Evolutionary conservation across 148 eudicot species (phyloP).

Genomic region (Salicornia ramosissima): DNA sequence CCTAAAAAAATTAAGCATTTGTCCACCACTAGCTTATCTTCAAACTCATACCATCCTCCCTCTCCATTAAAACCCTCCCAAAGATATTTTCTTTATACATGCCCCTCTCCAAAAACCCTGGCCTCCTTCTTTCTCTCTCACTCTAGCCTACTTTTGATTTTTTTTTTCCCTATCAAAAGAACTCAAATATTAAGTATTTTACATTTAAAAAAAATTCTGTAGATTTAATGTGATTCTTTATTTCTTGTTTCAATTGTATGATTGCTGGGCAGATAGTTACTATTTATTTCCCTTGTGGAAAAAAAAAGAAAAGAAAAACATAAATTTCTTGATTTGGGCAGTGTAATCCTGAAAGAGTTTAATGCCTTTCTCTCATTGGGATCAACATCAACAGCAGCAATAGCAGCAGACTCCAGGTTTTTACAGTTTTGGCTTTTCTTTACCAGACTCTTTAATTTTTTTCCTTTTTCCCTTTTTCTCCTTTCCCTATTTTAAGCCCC

Average conservation of each 20-base stretch:
- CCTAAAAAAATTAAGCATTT: no score
- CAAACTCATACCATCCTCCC: not conserved
- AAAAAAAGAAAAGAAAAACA: no score
- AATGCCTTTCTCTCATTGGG: conserved; percentile 31
- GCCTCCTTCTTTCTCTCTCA: conserved; percentile 11
- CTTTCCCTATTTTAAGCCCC: not conserved
- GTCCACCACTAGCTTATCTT: conserved; percentile 1
- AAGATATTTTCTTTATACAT: not conserved
- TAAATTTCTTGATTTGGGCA: conserved; percentile 21
- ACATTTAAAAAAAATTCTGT: not conserved
- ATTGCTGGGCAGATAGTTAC: not conserved
- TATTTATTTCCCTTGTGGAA: not conserved
- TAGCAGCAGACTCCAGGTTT: conserved; percentile 22
- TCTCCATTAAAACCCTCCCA: conserved; percentile 14
- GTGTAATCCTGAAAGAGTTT: conserved; percentile 24
- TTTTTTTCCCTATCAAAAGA: conserved; percentile 3
- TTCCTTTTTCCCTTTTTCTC: not conserved
- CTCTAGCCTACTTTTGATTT: not conserved
- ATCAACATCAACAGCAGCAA: conserved; percentile 25
- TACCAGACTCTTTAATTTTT: not conserved
- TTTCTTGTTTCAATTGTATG: not conserved
- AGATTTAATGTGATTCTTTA: not conserved
- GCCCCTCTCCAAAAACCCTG: not conserved
- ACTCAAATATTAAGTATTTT: not conserved
- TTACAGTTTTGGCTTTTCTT: conserved; percentile 28